phyloP scores from a whole-genome alignment of 768 basidiomycete genomes.

The Pholiota molesta region DNA sequence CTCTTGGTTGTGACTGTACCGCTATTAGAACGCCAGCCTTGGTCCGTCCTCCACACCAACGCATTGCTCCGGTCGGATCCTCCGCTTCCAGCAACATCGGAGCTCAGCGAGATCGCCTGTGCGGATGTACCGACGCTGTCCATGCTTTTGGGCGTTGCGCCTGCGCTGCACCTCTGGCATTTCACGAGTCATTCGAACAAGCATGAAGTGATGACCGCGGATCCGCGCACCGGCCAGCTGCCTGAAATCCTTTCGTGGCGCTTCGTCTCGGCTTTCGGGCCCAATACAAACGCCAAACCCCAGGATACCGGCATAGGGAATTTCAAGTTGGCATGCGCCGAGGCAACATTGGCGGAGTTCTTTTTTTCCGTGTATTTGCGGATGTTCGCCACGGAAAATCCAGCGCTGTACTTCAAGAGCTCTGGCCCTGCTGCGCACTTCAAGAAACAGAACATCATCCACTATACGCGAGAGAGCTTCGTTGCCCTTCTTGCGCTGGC shows the following conservation, averaged over 20 bases:
- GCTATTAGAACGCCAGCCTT: constrained; percentile 33
- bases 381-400: constrained; percentile 47
- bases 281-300: background rate
- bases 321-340: constrained; percentile 21
- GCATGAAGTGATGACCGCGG: constrained; percentile 35
- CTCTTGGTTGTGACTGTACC: constrained; percentile 40
- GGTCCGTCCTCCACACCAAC: constrained; percentile 44
- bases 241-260: constrained; percentile 46
- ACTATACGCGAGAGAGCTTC: constrained; percentile 54
- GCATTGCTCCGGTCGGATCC: constrained; percentile 31
- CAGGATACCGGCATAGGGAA: background rate
- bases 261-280: constrained; percentile 23
- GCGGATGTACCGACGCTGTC: constrained; percentile 44
- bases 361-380: constrained; percentile 45
- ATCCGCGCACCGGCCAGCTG: constrained; percentile 25
- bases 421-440: constrained; percentile 6
- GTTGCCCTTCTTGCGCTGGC: constrained; percentile 45
- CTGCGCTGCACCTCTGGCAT: constrained; percentile 40
- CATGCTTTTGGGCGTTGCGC: constrained; percentile 44
- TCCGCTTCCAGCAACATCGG: constrained; percentile 16
- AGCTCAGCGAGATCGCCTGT: constrained; percentile 33
- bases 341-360: constrained; percentile 36
- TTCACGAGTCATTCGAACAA: constrained; percentile 43
- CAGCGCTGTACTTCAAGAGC: constrained; percentile 9
- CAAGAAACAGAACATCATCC: constrained; percentile 28